These are phyloP conservation scores for Adenanthera pavonina DNA, from an alignment of 306 rosid genomes.

Conservation along the genomic window DNA sequence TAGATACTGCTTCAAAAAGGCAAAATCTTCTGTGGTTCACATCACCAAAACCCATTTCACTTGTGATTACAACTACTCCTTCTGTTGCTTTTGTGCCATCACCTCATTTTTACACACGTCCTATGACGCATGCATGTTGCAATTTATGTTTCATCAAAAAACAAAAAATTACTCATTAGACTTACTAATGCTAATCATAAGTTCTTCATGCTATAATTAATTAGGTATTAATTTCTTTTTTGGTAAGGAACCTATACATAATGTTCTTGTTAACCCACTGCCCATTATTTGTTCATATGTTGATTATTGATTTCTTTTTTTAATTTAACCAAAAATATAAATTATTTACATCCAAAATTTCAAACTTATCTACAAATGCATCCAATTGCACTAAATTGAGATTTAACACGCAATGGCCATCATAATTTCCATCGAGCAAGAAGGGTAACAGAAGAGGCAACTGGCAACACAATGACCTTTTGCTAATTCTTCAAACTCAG, in stretches of 20 bases:
- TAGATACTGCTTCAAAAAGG: no score
- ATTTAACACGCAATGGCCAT: not conserved
- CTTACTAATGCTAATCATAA: not conserved
- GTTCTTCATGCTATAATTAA: not conserved
- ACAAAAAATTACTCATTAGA: not conserved
- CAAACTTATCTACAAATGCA: no score
- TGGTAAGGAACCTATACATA: not conserved
- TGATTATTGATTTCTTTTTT: no score
- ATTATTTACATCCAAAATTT: no score
- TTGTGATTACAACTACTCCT: not conserved
- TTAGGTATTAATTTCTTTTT: not conserved
- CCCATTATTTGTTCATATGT: no score
- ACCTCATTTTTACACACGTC: not conserved
- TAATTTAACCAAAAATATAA: no score
- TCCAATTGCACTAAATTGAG: not conserved
- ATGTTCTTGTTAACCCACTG: no score
- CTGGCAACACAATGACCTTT: slow-evolving; percentile 37
- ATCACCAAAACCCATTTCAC: not conserved
- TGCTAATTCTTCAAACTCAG: not conserved
- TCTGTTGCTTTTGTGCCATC: not conserved
- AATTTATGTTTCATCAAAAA: not conserved
- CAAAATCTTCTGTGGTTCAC: not conserved
- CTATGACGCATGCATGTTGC: slow-evolving; percentile 17
- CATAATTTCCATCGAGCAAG: not conserved
- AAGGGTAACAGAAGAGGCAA: not conserved